A percentile compares a stretch with the other conserved stretches of the same genome.
phyloP scores from a whole-genome alignment of 139 green algal species.

The Picochlorum sp. region DNA sequence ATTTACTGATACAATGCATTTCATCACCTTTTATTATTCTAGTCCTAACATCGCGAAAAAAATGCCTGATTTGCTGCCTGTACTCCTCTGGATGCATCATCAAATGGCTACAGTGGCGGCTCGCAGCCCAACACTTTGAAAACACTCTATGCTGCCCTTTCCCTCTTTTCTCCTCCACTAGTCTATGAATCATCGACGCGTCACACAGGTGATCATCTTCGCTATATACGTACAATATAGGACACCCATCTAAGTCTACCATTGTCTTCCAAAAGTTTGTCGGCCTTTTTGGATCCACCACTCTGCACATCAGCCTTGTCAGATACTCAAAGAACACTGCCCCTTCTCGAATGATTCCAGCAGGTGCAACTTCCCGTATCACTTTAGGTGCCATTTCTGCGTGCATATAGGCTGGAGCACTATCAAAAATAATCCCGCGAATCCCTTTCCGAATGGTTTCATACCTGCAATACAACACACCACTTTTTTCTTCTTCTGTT shows the following conservation, averaged over 20 bases:
- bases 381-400: not conserved
- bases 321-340: not conserved
- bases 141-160: not conserved
- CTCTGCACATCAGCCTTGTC: not conserved
- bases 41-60: too few species aligned
- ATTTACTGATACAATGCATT: too few species aligned
- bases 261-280: constrained; percentile 9
- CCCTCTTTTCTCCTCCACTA: constrained; percentile 1
- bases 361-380: not conserved
- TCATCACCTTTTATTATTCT: too few species aligned
- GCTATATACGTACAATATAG: constrained; percentile 11
- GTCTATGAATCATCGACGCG: constrained; percentile 6
- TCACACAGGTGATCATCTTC: constrained; percentile 21
- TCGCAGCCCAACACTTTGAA: constrained; percentile 5
- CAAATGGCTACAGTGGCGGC: constrained; percentile 11
- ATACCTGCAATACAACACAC: too few species aligned
- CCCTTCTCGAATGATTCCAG: not conserved
- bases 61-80: not conserved
- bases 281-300: not conserved
- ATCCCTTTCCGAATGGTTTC: not conserved
- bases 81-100: constrained; percentile 14
- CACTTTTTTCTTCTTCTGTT: too few species aligned
- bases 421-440: constrained; percentile 6
- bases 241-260: constrained; percentile 6
- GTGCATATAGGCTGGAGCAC: constrained; percentile 6